Evolutionary conservation across 2,329 filamentous ascomycete species (phyloP).

Genomic region (Colletotrichum viniferum): DNA sequence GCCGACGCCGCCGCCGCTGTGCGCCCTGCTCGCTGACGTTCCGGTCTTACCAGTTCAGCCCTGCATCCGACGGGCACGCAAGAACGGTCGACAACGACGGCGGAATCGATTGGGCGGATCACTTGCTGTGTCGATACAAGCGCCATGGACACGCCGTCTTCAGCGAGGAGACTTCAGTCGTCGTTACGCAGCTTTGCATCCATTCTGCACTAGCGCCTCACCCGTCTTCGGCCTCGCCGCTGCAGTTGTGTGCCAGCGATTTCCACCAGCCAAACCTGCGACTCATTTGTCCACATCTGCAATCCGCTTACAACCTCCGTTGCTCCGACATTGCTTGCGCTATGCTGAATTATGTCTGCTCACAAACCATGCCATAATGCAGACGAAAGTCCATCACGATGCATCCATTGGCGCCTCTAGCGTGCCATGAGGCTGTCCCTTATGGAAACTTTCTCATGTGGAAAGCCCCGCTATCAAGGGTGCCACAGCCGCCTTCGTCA

Average conservation of each 20-base stretch:
- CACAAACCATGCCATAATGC: background rate
- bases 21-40: background rate
- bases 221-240: constrained; percentile 13
- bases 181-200: background rate
- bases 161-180: background rate
- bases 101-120: background rate
- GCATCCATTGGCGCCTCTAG: background rate
- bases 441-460: background rate
- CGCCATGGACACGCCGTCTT: background rate
- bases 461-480: background rate
- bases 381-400: background rate
- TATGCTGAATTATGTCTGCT: background rate
- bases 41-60: background rate
- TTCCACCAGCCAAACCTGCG: background rate
- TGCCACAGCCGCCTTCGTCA: background rate
- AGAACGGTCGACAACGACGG: background rate
- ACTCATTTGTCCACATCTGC: background rate
- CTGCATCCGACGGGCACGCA: background rate
- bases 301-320: background rate
- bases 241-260: background rate
- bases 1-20: background rate
- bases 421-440: background rate
- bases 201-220: background rate
- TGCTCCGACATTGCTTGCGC: background rate
- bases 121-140: background rate